Evolutionary conservation across 305 asterid genomes (phyloP), one percentile per base, ranked within the genome.

Genomic region (Fraxinus nigra): DNA sequence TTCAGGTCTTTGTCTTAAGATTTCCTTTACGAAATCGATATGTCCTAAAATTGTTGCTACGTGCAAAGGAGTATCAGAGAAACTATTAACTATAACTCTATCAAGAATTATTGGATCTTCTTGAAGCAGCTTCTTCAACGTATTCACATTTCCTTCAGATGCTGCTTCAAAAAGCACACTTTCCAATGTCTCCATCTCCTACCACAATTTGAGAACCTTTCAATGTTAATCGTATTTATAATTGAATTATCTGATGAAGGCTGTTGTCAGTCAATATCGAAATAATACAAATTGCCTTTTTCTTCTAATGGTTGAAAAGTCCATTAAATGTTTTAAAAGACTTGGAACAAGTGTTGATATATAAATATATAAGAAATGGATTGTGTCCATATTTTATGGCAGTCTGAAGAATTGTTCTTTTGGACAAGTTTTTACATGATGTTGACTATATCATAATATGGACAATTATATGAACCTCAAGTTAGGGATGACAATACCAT

Each of bases 1-100:
- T 30, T 76, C 61, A 9, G 86, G 85, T 1, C 84, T 85, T 0
- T 11, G 38, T 24, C 32, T 43, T 43, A 85, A 13, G 48, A 85
- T 77, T 59, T 77, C 86, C 73, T 13, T 74, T 0, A 54, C 84
- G 61, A 87, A 85, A 7, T 59, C 56, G 1, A 9, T 1, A 14
- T 83, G 82, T 7, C 85, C 87, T 26, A 40, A 16, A 46, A 79
- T 79, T 3, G 82, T 56, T 63, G 87, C 89, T 18, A 84, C 54
- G 9, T 87, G 87, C 1, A 87, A 3, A 48, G 84, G 83, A 11
- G 78, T 75, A 24, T 79, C 82, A 2, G 38, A 51, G 65, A 14
- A 43, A 76, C 26, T 14, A 43, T 61, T 84, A 20, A 80, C 38
- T 38, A 22, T 32, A 48, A 37, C 34, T 79, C 80, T 46, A 80